Conservation (phyloP, 2,329 filamentous ascomycete species). For the Fusarium sp. region DNA sequence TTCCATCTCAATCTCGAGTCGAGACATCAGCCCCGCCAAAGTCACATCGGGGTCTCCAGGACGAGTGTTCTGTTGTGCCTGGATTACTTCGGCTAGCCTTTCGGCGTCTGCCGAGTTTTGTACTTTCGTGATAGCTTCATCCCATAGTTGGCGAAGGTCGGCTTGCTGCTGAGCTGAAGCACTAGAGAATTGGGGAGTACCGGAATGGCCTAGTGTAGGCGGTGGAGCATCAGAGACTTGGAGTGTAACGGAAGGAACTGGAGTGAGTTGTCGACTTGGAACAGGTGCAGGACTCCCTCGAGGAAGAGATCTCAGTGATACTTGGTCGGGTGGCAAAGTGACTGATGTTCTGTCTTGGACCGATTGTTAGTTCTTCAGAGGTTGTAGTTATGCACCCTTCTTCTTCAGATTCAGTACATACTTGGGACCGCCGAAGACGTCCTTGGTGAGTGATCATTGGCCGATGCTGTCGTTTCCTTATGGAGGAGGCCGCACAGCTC, state of each 20-base stretch:
- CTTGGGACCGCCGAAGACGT: not conserved
- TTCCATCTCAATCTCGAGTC: not conserved
- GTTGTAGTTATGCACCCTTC: too few species aligned
- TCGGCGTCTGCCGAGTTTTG: not conserved
- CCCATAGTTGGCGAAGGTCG: not conserved
- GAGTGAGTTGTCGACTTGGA: not conserved
- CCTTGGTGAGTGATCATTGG: not conserved
- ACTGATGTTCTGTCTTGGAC: not conserved
- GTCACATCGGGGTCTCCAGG: rapidly evolving
- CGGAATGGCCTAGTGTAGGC: not conserved
- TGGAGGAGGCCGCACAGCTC: not conserved
- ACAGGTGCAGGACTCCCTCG: not conserved
- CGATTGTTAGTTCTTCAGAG: not conserved
- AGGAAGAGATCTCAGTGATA: not conserved
- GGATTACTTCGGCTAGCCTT: not conserved
- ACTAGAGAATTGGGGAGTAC: not conserved
- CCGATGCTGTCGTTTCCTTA: not conserved
- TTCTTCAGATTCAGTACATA: not conserved
- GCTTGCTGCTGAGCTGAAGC: not conserved
- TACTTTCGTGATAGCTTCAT: not conserved
- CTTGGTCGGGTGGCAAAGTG: not conserved
- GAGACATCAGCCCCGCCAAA: rapidly evolving
- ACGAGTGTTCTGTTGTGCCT: not conserved
- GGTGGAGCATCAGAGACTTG: not conserved
- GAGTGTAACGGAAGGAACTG: not conserved